Percentiles rank a stretch among this genome's conserved stretches.
phyloP scores from a whole-genome alignment of 2,329 filamentous ascomycete genomes.

The Neofusicoccum parvum region DNA sequence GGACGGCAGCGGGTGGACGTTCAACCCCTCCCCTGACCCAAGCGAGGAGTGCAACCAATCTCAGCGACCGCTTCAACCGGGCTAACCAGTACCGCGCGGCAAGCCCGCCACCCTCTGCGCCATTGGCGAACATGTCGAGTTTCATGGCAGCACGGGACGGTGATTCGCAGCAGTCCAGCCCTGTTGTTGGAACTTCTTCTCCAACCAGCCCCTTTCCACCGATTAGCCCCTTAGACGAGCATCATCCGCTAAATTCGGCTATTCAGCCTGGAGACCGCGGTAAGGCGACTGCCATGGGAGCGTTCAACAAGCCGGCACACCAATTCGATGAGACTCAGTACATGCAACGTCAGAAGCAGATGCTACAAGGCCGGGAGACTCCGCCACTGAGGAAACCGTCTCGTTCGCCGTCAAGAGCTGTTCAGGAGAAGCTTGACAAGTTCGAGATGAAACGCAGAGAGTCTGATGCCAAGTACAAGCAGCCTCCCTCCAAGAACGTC shows the following conservation, averaged over 20 bases:
- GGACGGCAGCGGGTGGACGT: conserved; percentile 39
- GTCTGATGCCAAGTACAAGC: conserved; percentile 17
- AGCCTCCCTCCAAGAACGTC: conserved; percentile 7
- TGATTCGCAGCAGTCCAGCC: conserved; percentile 43
- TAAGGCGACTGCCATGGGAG: conserved; percentile 75
- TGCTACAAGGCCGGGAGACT: conserved; percentile 73
- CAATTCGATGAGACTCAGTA: conserved; percentile 86
- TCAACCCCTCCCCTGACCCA: conserved; percentile 55
- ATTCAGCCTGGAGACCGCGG: conserved; percentile 76
- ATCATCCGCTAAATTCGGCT: conserved; percentile 59
- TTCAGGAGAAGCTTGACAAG: conserved; percentile 39
- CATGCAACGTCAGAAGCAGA: conserved; percentile 76
- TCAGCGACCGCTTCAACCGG: conserved; percentile 49
- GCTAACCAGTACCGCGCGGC: conserved; percentile 44
- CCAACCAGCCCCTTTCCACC: conserved; percentile 54
- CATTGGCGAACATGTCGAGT: conserved; percentile 20
- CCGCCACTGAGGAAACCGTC: conserved; percentile 41
- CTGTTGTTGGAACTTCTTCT: conserved; percentile 29
- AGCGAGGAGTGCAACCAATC: conserved; percentile 50
- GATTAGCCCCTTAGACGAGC: conserved; percentile 72
- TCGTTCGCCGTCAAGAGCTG: conserved; percentile 24
- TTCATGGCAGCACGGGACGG: conserved; percentile 28
- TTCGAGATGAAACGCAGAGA: conserved; percentile 37
- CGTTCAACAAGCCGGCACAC: conserved; percentile 72
- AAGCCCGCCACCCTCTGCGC: conserved; percentile 47